phyloP scores from a whole-genome alignment of 2,329 filamentous ascomycete species.

The Exophiala dermatitidis region DNA sequence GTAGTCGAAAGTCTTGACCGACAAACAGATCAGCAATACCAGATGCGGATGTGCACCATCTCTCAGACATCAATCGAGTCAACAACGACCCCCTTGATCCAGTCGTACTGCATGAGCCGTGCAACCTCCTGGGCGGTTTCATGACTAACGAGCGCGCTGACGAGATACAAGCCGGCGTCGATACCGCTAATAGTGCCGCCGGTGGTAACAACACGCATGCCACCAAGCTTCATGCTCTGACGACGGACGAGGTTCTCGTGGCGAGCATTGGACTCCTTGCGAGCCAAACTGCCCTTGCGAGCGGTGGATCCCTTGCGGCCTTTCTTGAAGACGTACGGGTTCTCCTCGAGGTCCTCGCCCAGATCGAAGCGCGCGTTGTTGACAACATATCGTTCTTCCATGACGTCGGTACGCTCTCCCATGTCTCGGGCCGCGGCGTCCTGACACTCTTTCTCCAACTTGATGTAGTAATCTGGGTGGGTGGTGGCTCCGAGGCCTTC shows the following conservation, averaged over 20 bases:
- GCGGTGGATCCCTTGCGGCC: constrained; percentile 55
- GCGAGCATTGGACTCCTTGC: constrained; percentile 64
- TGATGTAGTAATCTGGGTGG: constrained; percentile 72
- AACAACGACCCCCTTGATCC: constrained; percentile 41
- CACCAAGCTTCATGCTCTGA: constrained; percentile 63
- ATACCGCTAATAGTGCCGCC: constrained; percentile 73
- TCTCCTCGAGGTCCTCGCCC: constrained; percentile 68
- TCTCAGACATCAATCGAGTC: constrained; percentile 26
- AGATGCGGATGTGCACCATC: background rate
- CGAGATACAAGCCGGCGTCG: constrained; percentile 76
- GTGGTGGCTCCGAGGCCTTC: constrained; percentile 74
- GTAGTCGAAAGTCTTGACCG: too few relatives aligned
- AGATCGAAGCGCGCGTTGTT: constrained; percentile 86
- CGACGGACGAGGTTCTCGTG: constrained; percentile 75
- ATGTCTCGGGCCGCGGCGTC: constrained; percentile 62
- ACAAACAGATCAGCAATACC: background rate
- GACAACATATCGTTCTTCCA: constrained; percentile 77
- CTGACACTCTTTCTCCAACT: constrained; percentile 73
- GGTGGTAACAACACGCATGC: constrained; percentile 67
- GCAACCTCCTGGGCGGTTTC: constrained; percentile 69
- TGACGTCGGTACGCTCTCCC: constrained; percentile 70
- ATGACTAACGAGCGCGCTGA: constrained; percentile 72
- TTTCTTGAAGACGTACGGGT: constrained; percentile 73
- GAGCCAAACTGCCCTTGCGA: constrained; percentile 75
- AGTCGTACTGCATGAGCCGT: constrained; percentile 69